Conservation (phyloP, 331 rosid genomes). For the Pyrus hybrid region DNA sequence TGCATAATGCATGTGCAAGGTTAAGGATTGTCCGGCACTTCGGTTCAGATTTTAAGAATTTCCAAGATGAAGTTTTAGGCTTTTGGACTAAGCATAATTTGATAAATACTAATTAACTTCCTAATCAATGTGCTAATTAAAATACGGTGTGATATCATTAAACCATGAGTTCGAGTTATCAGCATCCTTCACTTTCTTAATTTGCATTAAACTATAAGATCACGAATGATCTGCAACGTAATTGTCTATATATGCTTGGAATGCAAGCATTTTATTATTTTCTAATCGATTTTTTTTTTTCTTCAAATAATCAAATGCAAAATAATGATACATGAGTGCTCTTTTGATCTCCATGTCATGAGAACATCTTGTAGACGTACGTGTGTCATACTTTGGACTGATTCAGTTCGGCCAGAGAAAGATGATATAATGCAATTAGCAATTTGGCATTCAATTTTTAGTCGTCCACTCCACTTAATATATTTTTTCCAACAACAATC, state of each 20-base stretch:
- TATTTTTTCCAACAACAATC: too few species aligned
- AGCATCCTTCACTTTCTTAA: not conserved
- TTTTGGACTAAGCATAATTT: not conserved
- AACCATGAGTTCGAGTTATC: not conserved
- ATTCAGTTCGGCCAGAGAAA: not conserved
- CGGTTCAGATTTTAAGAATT: not conserved
- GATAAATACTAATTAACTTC: not conserved
- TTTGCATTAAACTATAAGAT: not conserved
- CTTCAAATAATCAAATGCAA: not conserved
- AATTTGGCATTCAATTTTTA: not conserved
- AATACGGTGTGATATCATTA: not conserved
- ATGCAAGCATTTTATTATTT: not conserved
- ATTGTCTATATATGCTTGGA: conserved; percentile 1
- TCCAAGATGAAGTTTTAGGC: not conserved
- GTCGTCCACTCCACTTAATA: not conserved
- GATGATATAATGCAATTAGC: not conserved
- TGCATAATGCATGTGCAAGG: conserved; percentile 2
- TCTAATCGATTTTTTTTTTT: not conserved
- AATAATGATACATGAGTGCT: not conserved
- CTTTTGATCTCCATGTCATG: not conserved
- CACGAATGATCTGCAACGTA: conserved; percentile 1
- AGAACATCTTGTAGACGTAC: not conserved
- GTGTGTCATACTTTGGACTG: not conserved
- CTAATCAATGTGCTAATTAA: not conserved
- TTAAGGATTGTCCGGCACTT: not conserved